Evolutionary conservation across 2,329 filamentous ascomycete species (phyloP).

Genomic region (Cercospora berteroae): DNA sequence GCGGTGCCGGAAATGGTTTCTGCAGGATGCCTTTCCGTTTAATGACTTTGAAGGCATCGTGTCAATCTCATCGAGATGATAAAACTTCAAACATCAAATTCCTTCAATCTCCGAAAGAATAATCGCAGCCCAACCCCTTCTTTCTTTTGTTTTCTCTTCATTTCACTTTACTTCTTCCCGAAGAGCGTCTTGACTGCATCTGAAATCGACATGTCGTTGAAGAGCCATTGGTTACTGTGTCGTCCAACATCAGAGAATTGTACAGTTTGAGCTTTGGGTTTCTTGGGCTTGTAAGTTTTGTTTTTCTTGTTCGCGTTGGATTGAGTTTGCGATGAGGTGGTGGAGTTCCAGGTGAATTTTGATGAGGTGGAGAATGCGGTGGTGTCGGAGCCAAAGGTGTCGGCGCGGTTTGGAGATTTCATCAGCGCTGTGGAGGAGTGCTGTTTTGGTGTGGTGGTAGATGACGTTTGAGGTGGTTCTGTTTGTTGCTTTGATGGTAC

Average conservation of each 20-base stretch:
- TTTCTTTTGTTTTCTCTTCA: not conserved
- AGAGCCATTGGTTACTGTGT: slow-evolving; percentile 54
- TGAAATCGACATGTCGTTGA: slow-evolving; percentile 49
- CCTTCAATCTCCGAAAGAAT: too few species aligned
- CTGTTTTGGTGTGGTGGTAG: not conserved
- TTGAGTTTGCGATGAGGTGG: not conserved
- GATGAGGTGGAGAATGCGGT: slow-evolving; percentile 18
- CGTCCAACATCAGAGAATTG: slow-evolving; percentile 44
- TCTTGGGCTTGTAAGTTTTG: slow-evolving; percentile 13
- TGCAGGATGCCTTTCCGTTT: not conserved
- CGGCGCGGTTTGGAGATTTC: slow-evolving; percentile 17
- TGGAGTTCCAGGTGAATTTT: slow-evolving; percentile 9
- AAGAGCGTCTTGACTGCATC: slow-evolving; percentile 42
- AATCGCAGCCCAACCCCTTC: not conserved
- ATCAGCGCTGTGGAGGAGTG: slow-evolving; percentile 5
- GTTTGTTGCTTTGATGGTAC: not conserved
- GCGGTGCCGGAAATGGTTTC: not conserved
- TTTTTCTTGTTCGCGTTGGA: not conserved
- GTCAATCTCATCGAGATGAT: not conserved
- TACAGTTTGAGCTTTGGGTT: slow-evolving; percentile 12
- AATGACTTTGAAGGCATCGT: not conserved
- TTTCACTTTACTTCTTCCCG: slow-evolving; percentile 20
- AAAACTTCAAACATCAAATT: too few species aligned
- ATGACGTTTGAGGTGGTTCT: not conserved
- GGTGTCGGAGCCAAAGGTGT: slow-evolving; percentile 17